phyloP scores from a whole-genome alignment of 2,329 filamentous ascomycete species.

The Curvularia sp. region DNA sequence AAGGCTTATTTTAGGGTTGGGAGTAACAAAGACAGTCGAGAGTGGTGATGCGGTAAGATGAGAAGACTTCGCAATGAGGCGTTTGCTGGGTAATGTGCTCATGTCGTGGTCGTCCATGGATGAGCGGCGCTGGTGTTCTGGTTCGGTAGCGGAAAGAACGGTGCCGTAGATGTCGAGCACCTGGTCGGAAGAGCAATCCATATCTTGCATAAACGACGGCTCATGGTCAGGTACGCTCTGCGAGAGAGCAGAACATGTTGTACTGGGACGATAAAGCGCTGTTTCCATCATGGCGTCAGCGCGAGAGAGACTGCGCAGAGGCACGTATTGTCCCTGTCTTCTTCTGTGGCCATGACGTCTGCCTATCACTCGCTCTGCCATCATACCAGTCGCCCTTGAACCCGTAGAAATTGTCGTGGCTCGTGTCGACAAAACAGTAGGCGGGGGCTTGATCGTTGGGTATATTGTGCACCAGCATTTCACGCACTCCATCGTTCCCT shows the following conservation, averaged over 20 bases:
- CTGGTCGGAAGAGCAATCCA: constrained; percentile 8
- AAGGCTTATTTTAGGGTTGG: constrained; percentile 23
- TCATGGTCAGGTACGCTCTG: constrained; percentile 15
- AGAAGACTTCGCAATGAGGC: not conserved
- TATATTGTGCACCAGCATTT: constrained; percentile 40
- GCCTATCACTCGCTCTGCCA: not conserved
- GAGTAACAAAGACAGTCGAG: not conserved
- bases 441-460: constrained; percentile 29
- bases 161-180: constrained; percentile 33
- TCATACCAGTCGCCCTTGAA: constrained; percentile 2
- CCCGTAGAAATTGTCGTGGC: not conserved
- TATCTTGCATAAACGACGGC: constrained; percentile 18
- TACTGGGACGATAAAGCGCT: constrained; percentile 14
- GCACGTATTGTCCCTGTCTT: constrained; percentile 8
- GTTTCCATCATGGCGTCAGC: constrained; percentile 16
- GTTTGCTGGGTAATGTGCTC: not conserved
- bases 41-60: not conserved
- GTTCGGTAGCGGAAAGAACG: constrained; percentile 18
- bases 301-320: constrained; percentile 21
- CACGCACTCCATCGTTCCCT: constrained; percentile 38
- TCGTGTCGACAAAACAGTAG: not conserved
- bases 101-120: constrained; percentile 11
- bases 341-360: constrained; percentile 5
- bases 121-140: constrained; percentile 9
- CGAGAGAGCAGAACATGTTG: constrained; percentile 8